Evolutionary conservation across 2,329 filamentous ascomycete species (phyloP).

Genomic region (Hypoxylon sp.): DNA sequence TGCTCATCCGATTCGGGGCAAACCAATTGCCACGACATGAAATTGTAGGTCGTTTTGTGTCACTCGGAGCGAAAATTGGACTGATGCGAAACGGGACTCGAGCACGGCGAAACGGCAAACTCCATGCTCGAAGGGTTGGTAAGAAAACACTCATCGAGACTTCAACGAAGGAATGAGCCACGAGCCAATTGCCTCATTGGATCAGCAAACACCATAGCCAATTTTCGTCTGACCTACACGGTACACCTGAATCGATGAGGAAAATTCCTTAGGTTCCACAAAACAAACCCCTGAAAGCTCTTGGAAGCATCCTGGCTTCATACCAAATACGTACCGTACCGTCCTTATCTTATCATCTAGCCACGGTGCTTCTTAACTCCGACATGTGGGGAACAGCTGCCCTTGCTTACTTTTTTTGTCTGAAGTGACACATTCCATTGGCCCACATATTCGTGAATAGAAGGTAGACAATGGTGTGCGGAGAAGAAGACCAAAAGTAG

Average conservation of each 20-base stretch:
- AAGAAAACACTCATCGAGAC: constrained; percentile 45
- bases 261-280: constrained; percentile 17
- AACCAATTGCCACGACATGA: constrained; percentile 4
- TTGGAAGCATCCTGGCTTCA: no score
- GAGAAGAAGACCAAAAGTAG: not conserved
- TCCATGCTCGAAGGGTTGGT: constrained; percentile 48
- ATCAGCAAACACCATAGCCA: constrained; percentile 11
- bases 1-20: constrained; percentile 25
- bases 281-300: not conserved
- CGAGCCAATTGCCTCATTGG: constrained; percentile 33
- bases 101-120: constrained; percentile 42
- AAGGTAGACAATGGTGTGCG: no score
- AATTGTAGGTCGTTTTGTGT: constrained; percentile 8
- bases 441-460: not conserved
- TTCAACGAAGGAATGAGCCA: constrained; percentile 23
- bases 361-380: constrained; percentile 26
- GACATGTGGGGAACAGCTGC: constrained; percentile 6
- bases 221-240: constrained; percentile 15
- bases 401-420: not conserved
- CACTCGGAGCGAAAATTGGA: not conserved
- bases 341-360: constrained; percentile 11
- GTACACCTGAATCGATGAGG: constrained; percentile 28
- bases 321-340: constrained; percentile 11
- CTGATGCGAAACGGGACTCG: constrained; percentile 24
- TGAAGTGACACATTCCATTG: not conserved